Evolutionary conservation across 129 eudicot species (phyloP), one percentile per base, ranked within the genome.

Genomic region (Chrysanthemum seticuspe): DNA sequence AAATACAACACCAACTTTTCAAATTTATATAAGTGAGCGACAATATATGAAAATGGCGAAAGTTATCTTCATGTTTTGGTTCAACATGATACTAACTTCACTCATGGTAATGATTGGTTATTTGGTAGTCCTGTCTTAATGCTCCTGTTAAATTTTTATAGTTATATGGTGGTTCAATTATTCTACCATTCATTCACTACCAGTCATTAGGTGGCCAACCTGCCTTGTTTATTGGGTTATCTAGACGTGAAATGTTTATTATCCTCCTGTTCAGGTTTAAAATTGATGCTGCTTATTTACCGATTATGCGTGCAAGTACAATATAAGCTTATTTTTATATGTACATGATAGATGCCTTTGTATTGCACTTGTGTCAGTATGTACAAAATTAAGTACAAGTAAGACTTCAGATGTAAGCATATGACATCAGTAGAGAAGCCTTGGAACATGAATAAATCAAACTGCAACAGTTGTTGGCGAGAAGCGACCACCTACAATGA

Each of bases 401-500:
- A 14, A 52, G 74, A 27, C n/a, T 15, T 62, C 59, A 31, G 53
- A 57, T 62, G 58, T 14, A 53, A 40, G 47, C 16, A 56, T 70
- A 58, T 70, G 51, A 70, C 18, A 40, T 54, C 63, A 61, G 68
- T 18, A 45, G 44, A 59, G 25, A 45, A 40, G 29, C 40, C 57
- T 44, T 19, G 25, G 19, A n/a, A 21, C 29, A 7, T 57, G 11
- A 15, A 65, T 40, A 5, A n/a, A 36, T 83, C 75, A 87, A 14
- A 89, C 89, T 45, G 77, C 86, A 23, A 79, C 74, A 67, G 83
- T 54, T 19, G 85, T 79, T n/a, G 88, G 84, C 16, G 88, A 79
- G 62, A 87, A 75, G 76, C 72, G 88, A 71, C 72, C 79, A 71
- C 72, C 79, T 21, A 78, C 70, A 40, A 85, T 84, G 18, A 67